Base-by-base conservation (phyloP, 768 basidiomycete species). In the Auricularia auricula-judae region DNA sequence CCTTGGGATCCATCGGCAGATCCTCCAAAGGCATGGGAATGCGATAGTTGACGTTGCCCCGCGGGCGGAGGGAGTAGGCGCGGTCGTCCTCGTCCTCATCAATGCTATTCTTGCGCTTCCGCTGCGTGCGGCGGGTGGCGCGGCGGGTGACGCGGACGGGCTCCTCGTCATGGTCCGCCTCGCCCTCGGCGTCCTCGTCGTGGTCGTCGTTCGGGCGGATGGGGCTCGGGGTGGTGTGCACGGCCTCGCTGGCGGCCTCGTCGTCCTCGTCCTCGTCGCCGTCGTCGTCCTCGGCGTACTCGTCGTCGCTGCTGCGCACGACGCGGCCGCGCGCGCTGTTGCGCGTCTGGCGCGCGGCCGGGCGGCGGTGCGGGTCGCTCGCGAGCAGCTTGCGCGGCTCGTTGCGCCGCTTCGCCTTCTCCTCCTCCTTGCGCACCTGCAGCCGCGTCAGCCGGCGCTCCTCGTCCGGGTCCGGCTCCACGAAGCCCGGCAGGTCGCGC, bases 21-120 rank as follows among this genome's bases (percentile, higher is more conserved):
- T 91, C 89, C 61, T 93, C 91, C 16, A 93, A 76, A 0, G 90
- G 87, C 0, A 91, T 90, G 1, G 88, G 89, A 23, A 91, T 88
- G 12, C 86, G 86, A 64, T 93, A 93, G 71, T 92, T 91, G 68
- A 93, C 84, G 66, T 82, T 80, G 56, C 70, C 71, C 62, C 90
- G 78, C 69, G 85, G 83, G 21, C 91, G 78, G 43, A 93, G 77
- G 0, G 84, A 71, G 69, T 93, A 93, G 16, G 84, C 83, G 56
- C 78, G 80, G 8, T 82, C 83, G 64, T 84, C 83, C 29, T 71
- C 79, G 51, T 83, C 82, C 5, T 79, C 77, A 33, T 73, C 75
- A 12, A 70, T 60, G 61, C 36, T 59, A 7, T 5, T 29, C 29
- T 33, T 35, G 56, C 56, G 56, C 63, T 67, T 61, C 39, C 62